Evolutionary conservation across 139 green algal genomes (phyloP), one percentile per base, ranked within the genome.

Genomic region (Chlamydomonas incerta): DNA sequence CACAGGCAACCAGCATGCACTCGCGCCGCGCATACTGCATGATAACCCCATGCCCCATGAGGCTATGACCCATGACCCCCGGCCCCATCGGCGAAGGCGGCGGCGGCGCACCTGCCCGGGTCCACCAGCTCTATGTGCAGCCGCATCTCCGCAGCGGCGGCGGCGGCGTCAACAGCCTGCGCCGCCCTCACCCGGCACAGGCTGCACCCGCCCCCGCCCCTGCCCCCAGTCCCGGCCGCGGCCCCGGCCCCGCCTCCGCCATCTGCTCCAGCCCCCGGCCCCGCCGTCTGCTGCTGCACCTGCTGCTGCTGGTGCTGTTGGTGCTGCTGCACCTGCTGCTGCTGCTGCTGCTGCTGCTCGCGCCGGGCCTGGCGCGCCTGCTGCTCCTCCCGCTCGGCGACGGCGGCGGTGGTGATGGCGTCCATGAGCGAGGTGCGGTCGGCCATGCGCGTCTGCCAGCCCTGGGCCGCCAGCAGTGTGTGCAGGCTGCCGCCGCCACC

Each of bases 61-160:
- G n/a, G n/a, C n/a, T n/a, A n/a, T n/a, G n/a, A n/a, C n/a, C n/a
- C n/a, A n/a, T n/a, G n/a, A n/a, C n/a, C n/a, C n/a, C n/a, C n/a
- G n/a, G n/a, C n/a, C n/a, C n/a, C n/a, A n/a, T n/a, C n/a, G 13
- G 23, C 65, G 8, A 31, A 24, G 17, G n/a, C 65, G 2, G 26
- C 63, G 52, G 21, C 29, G 31, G 3, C 68, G 2, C 65, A 74
- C 83, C 62, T 88, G 31, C 90, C 90, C 0, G 90, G 91, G 60
- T 94, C 91, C 3, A 91, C 68, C 37, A 94, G 80, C 52, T 94
- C 90, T 0, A 93, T 70, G 21, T 85, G 47, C 2, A 89, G 55
- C 21, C 55, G 79, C 80, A 87, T 60, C 11, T 86, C 37, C 15
- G 86, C 77, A 15, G 52, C 72, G 5, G 1, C 57, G 41, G 62